Base-by-base conservation (phyloP, 257 asterid genomes). In the Forsythia viridissima region DNA sequence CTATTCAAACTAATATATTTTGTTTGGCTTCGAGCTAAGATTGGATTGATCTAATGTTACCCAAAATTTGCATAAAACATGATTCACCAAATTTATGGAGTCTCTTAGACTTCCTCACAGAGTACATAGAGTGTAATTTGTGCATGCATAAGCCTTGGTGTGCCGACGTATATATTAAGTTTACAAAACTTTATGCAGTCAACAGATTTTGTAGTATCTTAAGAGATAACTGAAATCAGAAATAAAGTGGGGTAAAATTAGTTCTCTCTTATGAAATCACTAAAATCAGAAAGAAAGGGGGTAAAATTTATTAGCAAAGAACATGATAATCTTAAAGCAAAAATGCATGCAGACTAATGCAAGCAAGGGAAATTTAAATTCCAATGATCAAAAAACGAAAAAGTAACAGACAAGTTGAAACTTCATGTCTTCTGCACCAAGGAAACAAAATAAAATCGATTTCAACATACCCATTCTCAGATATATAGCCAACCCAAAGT, bases 401-500 rank as follows among this genome's bases (percentile, higher is more conserved):
- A 77, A 37, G 65, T 42, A 72, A 71, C 43, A 75, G 43, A 77
- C 13, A 63, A 63, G 39, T 2, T 21, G 38, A 24, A 13, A 63
- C 13, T 61, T 61, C 77, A 34, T 37, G 40, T 59, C 57, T 13
- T 52, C 66, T 78, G 55, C 15, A 34, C 42, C 65, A 48, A 70
- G 36, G 11, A 16, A 70, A 6, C 15, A 75, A 74, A 44, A 44
- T 6, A 41, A n/a, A 16, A 72, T 12, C 44, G 68, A 65, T 52
- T 43, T 63, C 69, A 21, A 71, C 90, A 16, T 78, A 95, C 99
- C 99, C 99, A 79, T 90, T 86, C 66, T 88, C 93, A 84, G 93
- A 90, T 73, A 93, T 79, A 82, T 91, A 89, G 82, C 98, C 99
- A 83, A 95, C 99, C 98, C 99, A 95, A 80, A 95, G 97, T 86